A percentile compares a stretch with the other conserved stretches of the same genome.
Conservation (phyloP, 306 rosid genomes). For the Pyrus pyrifolia region DNA sequence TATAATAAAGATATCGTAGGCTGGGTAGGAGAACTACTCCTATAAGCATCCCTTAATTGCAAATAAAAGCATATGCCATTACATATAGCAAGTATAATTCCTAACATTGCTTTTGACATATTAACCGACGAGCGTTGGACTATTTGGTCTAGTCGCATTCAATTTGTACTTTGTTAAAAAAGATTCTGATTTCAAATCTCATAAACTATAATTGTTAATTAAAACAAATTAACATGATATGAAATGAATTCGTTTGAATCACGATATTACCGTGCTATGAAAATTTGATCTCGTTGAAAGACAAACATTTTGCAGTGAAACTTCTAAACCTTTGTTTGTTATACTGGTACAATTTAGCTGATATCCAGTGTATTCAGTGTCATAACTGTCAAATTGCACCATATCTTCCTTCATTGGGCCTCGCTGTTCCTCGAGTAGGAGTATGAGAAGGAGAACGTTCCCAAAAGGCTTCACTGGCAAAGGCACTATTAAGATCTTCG, state of each 20-base stretch:
- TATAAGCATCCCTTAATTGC: background rate
- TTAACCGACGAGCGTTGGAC: too few species aligned
- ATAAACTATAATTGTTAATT: too few species aligned
- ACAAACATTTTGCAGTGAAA: background rate
- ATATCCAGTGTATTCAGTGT: background rate
- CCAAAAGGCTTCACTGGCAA: slow-evolving; percentile 68
- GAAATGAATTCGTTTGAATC: background rate
- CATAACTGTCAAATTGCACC: slow-evolving; percentile 52
- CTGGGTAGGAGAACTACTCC: slow-evolving; percentile 34
- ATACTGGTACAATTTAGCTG: background rate
- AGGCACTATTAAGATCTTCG: slow-evolving; percentile 51
- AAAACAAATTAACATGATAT: background rate
- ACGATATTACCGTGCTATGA: background rate
- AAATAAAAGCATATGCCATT: background rate
- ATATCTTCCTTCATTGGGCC: slow-evolving; percentile 50
- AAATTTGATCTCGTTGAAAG: background rate
- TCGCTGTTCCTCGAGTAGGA: slow-evolving; percentile 44
- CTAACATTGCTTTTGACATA: background rate
- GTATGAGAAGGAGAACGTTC: slow-evolving; percentile 54
- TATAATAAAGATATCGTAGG: slow-evolving; percentile 6
- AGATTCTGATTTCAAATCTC: background rate
- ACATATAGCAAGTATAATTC: background rate
- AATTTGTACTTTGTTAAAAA: too few species aligned
- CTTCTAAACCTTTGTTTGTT: background rate
- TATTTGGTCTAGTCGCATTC: too few species aligned